A percentile compares a stretch with the other conserved stretches of the same genome.
Conservation (phyloP, 176 grass and related monocot species). For the Themeda triandra region DNA sequence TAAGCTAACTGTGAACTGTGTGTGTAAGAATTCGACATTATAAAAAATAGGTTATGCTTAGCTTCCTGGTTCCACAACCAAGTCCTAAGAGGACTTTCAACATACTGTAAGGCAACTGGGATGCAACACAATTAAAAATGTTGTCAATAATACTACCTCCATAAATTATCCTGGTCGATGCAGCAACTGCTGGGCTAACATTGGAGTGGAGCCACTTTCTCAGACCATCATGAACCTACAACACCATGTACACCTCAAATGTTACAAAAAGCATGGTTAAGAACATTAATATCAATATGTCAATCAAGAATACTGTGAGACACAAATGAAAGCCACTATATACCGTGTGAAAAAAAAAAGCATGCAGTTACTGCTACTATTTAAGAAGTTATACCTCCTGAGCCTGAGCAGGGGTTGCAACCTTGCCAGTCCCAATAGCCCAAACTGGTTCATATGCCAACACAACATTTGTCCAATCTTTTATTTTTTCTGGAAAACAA, state of each 20-base stretch:
- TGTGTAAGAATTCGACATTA: background rate
- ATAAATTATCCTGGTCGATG: slow-evolving; percentile 82
- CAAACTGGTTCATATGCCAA: slow-evolving; percentile 94
- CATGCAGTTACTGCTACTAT: background rate
- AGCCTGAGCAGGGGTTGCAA: slow-evolving; percentile 78
- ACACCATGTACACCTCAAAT: background rate
- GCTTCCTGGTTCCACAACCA: background rate
- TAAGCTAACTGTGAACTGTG: background rate
- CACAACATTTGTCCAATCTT: slow-evolving; percentile 72
- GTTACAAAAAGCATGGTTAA: background rate
- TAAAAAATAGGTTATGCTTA: background rate
- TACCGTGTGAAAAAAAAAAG: background rate
- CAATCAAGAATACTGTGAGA: background rate
- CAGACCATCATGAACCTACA: slow-evolving; percentile 70
- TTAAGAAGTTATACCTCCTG: slow-evolving; percentile 57
- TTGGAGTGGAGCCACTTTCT: slow-evolving; percentile 67
- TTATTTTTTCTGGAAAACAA: slow-evolving; percentile 61
- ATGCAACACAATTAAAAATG: background rate
- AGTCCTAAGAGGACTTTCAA: background rate
- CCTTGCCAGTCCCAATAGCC: slow-evolving; percentile 93
- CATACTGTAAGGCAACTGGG: background rate
- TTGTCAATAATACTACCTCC: slow-evolving; percentile 44
- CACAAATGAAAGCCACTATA: background rate
- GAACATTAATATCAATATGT: background rate
- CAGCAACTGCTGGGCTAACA: slow-evolving; percentile 66